These are phyloP conservation scores for Mucor racemosus DNA, from an alignment of 371 early-diverging fungal genomes.

Conservation along the genomic window DNA sequence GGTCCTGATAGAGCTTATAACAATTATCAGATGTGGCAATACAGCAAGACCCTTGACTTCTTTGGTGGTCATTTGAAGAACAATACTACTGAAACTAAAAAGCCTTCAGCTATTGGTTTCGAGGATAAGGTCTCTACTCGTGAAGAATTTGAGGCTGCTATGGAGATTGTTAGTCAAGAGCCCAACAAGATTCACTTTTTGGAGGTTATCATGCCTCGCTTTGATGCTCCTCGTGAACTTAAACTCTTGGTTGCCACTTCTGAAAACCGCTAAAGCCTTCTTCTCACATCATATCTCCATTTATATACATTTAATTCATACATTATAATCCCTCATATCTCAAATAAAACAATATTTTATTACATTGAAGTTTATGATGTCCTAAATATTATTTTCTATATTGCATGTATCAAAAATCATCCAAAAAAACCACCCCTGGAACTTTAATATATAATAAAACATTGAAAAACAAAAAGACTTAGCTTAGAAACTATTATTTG, in stretches of 20 bases:
- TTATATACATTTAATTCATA: too few relatives aligned
- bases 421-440: too few relatives aligned
- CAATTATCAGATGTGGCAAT: slow-evolving; percentile 54
- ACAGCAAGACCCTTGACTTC: slow-evolving; percentile 46
- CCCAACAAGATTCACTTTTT: slow-evolving; percentile 40
- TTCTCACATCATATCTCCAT: too few relatives aligned
- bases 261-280: slow-evolving; percentile 23
- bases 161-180: slow-evolving; percentile 26
- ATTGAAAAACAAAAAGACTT: too few relatives aligned
- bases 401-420: too few relatives aligned
- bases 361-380: too few relatives aligned
- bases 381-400: too few relatives aligned
- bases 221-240: slow-evolving; percentile 6
- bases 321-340: too few relatives aligned
- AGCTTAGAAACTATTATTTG: too few relatives aligned
- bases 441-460: too few relatives aligned
- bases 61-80: slow-evolving; percentile 37
- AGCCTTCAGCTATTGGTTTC: slow-evolving; percentile 20
- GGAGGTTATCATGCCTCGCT: slow-evolving; percentile 42
- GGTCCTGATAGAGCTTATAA: slow-evolving; percentile 52
- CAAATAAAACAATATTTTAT: too few relatives aligned
- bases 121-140: slow-evolving; percentile 33
- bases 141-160: slow-evolving; percentile 38
- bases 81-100: slow-evolving; percentile 19
- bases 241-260: slow-evolving; percentile 29